Base-by-base conservation (phyloP, 352 stramenopile genomes). In the Phytophthora sansomeana region DNA sequence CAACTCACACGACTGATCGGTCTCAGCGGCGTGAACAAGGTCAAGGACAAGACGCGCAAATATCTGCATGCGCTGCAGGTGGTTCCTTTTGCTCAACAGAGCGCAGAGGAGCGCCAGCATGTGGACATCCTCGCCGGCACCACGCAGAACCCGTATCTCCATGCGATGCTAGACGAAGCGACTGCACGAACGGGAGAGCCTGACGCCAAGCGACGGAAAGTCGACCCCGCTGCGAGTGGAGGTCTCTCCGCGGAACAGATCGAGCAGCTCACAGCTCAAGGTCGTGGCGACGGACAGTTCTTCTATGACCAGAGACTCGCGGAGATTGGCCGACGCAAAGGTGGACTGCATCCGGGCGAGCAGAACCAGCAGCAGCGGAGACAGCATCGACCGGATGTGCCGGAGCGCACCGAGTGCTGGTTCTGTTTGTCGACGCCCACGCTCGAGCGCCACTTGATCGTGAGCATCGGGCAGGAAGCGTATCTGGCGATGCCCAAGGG, bases 401-500 rank as follows among this genome's bases (percentile, higher is more conserved):
- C 79, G 2, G 72, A 91, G 10, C 87, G 87, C n/a, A 78, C 68
- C 9, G 87, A 95, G 69, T 95, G 87, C 77, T 95, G 87, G 87
- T 95, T 95, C 58, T 95, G 87, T 47, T 69, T 95, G 17, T 81
- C 87, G 8, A 95, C 87, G 13, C 87, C 87, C 5, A 88, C 76
- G 19, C 67, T 95, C 0, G 87, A 93, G 67, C 86, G 82, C 11
- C 87, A 95, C 54, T 74, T 95, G 62, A 92, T 95, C 53, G 85
- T 92, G 33, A 91, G 83, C 52, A 95, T 95, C 56, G 86, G 86
- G 7, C 70, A 89, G 54, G 81, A 93, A 52, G 83, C 83, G 14
- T 95, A 95, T 60, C 65, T 95, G 28, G 86, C 86, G 9, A 87
- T 95, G 75, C 84, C 86, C 4, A 95, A 95, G 54, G 86, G 86